A percentile compares a stretch with the other conserved stretches of the same genome.
These are phyloP conservation scores for Diaporthe destruens DNA, from an alignment of 2,329 filamentous ascomycete species.

Conservation along the genomic window DNA sequence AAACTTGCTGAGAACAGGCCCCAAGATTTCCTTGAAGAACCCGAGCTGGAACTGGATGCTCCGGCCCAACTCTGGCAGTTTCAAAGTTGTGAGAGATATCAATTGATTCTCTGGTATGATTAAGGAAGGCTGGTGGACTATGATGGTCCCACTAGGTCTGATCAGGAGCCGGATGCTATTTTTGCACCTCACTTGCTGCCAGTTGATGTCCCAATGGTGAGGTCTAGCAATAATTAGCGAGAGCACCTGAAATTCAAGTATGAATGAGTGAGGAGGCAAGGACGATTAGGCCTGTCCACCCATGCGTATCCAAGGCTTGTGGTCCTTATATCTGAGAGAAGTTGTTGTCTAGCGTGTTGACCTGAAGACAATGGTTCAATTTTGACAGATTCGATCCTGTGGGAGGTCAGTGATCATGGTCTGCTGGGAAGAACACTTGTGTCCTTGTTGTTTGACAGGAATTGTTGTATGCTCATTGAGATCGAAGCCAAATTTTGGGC, in stretches of 20 bases:
- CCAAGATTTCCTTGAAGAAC: too few species aligned
- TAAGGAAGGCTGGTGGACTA: conserved; percentile 59
- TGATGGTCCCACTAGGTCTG: conserved; percentile 64
- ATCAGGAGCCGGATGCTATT: conserved; percentile 65
- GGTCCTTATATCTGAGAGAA: conserved; percentile 20
- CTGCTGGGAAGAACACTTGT: neutral
- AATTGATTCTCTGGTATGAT: conserved; percentile 69
- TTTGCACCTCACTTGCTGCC: conserved; percentile 68
- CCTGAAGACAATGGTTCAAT: conserved; percentile 32
- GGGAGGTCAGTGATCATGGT: neutral
- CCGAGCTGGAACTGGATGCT: too few species aligned
- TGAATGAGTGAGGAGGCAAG: neutral
- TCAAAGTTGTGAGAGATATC: conserved; percentile 50
- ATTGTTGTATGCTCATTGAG: neutral
- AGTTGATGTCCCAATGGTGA: conserved; percentile 67
- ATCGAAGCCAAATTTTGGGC: neutral
- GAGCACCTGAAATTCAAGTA: neutral
- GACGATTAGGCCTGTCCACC: conserved; percentile 53
- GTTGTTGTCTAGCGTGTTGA: neutral
- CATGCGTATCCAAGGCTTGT: conserved; percentile 54
- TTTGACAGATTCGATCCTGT: conserved; percentile 65
- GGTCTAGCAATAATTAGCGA: conserved; percentile 51
- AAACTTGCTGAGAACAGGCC: too few species aligned
- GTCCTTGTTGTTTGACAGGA: too few species aligned
- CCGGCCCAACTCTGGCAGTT: too few species aligned